Conservation (phyloP, 139 green algal genomes). For the Edaphochlamys debaryana region DNA sequence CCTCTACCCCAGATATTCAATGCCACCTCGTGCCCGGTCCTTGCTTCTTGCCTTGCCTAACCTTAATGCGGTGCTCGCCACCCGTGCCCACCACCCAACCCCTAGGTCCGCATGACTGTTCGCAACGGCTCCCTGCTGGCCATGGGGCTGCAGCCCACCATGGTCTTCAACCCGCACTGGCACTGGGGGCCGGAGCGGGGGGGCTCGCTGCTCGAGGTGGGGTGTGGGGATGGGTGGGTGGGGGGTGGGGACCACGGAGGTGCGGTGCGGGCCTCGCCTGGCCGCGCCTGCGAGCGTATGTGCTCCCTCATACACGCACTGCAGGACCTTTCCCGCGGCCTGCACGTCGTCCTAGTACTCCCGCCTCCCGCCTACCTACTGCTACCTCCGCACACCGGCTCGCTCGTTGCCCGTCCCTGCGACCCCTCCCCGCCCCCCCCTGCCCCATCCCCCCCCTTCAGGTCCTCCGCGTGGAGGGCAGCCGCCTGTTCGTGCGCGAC, state of each 20-base stretch:
- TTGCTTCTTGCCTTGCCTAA: too few species aligned
- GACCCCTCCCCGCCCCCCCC: background rate
- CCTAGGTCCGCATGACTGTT: slow-evolving; percentile 30
- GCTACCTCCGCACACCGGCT: background rate
- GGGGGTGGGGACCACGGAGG: background rate
- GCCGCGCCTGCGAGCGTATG: too few species aligned
- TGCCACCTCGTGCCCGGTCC: too few species aligned
- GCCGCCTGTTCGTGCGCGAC: slow-evolving; percentile 30
- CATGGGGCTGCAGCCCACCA: slow-evolving; percentile 17
- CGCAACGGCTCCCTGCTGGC: slow-evolving; percentile 30
- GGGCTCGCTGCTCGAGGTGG: slow-evolving; percentile 6
- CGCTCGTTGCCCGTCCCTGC: background rate
- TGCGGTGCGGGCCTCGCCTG: too few species aligned
- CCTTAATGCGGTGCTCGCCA: too few species aligned
- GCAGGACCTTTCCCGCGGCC: too few species aligned
- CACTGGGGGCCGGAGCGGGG: slow-evolving; percentile 24
- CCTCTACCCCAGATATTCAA: too few species aligned
- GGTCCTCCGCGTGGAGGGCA: slow-evolving; percentile 30
- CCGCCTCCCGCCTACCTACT: too few species aligned
- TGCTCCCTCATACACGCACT: too few species aligned
- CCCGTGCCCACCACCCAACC: too few species aligned
- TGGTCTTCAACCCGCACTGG: slow-evolving; percentile 33
- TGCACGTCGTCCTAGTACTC: too few species aligned
- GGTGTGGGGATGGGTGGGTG: background rate
- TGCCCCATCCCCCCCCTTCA: background rate